phyloP scores from a whole-genome alignment of 108 stramenopile genomes.

The Skeletonema marinoi region DNA sequence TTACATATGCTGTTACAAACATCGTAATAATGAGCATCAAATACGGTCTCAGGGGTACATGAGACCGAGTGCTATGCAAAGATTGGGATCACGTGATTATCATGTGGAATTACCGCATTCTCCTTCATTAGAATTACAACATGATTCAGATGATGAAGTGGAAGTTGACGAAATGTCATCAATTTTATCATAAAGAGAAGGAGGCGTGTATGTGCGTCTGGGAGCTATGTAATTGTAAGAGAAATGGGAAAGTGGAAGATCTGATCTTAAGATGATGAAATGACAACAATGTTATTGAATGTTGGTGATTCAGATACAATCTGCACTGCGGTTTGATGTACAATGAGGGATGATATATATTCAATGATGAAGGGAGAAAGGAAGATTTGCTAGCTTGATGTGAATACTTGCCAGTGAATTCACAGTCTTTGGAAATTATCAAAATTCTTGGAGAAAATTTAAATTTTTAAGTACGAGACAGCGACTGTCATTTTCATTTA shows the following conservation, averaged over 20 bases:
- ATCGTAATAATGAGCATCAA: conserved; percentile 25
- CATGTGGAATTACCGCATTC: conserved; percentile 34
- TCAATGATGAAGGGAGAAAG: background rate
- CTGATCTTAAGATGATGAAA: background rate
- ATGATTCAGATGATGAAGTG: conserved; percentile 19
- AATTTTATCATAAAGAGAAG: background rate
- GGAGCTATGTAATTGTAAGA: background rate
- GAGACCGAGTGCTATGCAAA: conserved; percentile 25
- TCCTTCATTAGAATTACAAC: background rate
- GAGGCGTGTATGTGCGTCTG: background rate
- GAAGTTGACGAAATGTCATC: conserved; percentile 1
- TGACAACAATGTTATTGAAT: background rate
- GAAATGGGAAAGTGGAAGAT: no score
- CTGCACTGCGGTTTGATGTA: background rate
- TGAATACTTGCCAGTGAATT: no score
- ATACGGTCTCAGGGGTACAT: conserved; percentile 41
- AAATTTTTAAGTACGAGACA: no score
- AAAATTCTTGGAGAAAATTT: background rate
- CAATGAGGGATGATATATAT: no score
- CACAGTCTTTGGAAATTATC: no score
- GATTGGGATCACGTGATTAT: conserved; percentile 22
- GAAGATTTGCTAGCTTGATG: no score
- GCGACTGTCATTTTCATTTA: no score
- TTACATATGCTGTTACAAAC: conserved; percentile 37
- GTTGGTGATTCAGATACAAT: background rate